Percentiles rank a stretch among this genome's conserved stretches.
Evolutionary conservation across 225 moss, liverwort and hornwort genomes (phyloP).

Genomic region (Antitrichia curtipendula): DNA sequence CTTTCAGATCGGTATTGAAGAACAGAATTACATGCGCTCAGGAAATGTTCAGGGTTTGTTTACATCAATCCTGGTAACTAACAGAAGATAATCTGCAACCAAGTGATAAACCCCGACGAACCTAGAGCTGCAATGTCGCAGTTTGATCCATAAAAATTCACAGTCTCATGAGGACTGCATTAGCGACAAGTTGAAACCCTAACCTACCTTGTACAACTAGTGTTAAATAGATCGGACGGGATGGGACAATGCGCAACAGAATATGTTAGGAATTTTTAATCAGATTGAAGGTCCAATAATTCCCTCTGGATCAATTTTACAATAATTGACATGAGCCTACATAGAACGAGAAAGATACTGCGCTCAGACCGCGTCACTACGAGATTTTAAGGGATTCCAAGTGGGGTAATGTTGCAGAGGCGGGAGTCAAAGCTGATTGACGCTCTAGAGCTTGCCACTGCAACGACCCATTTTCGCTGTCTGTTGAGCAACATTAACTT

Average conservation of each 20-base stretch:
- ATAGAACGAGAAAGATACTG: background rate
- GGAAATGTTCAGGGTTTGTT: background rate
- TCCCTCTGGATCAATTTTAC: background rate
- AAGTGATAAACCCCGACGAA: background rate
- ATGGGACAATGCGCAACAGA: background rate
- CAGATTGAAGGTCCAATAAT: background rate
- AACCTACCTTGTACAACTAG: background rate
- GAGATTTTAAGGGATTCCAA: slow-evolving; percentile 38
- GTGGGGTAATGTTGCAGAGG: slow-evolving; percentile 38
- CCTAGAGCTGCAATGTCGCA: slow-evolving; percentile 6
- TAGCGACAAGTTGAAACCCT: background rate
- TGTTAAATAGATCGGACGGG: background rate
- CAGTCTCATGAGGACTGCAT: background rate
- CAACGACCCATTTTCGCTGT: slow-evolving; percentile 48
- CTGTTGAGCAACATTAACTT: slow-evolving; percentile 47
- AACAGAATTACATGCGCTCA: background rate
- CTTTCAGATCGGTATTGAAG: background rate
- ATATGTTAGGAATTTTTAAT: background rate
- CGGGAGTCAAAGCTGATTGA: slow-evolving; percentile 42
- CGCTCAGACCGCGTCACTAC: background rate
- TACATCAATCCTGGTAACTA: background rate
- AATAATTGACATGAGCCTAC: background rate
- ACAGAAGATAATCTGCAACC: background rate
- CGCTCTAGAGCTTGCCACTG: slow-evolving; percentile 53
- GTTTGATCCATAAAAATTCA: background rate